Conservation (phyloP, 2,329 filamentous ascomycete genomes). For the Colletotrichum eleusines region DNA sequence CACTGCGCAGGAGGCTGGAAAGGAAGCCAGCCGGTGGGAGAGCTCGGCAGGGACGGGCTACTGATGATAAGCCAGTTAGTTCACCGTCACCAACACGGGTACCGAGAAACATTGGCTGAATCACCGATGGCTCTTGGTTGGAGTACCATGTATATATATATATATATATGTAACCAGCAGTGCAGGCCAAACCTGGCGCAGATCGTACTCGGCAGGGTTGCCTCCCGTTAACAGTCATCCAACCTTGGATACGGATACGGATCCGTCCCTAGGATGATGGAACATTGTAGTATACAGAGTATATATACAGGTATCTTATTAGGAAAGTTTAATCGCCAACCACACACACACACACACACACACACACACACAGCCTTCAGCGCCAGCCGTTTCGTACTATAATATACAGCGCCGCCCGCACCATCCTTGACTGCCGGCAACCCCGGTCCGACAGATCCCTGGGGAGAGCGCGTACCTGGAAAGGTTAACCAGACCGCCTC, state of each 20-base stretch:
- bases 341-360: no score
- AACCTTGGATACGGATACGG: slow-evolving; percentile 37
- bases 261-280: slow-evolving; percentile 31
- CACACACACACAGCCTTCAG: no score
- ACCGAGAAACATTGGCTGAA: background rate
- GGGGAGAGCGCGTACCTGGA: no score
- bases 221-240: background rate
- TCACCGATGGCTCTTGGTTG: no score
- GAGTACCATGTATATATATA: no score
- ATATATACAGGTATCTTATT: no score
- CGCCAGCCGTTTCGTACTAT: background rate
- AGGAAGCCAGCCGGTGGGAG: background rate
- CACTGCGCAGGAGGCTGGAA: background rate
- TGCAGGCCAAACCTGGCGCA: no score
- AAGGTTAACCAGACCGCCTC: no score
- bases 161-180: no score
- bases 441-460: background rate
- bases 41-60: background rate
- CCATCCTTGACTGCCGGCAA: no score
- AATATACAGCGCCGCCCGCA: no score
- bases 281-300: slow-evolving; percentile 7
- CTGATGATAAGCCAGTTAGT: background rate
- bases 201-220: no score
- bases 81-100: background rate
- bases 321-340: slow-evolving; percentile 18